Evolutionary conservation across 768 basidiomycete genomes (phyloP).

Genomic region (Hypholoma sublateritium): DNA sequence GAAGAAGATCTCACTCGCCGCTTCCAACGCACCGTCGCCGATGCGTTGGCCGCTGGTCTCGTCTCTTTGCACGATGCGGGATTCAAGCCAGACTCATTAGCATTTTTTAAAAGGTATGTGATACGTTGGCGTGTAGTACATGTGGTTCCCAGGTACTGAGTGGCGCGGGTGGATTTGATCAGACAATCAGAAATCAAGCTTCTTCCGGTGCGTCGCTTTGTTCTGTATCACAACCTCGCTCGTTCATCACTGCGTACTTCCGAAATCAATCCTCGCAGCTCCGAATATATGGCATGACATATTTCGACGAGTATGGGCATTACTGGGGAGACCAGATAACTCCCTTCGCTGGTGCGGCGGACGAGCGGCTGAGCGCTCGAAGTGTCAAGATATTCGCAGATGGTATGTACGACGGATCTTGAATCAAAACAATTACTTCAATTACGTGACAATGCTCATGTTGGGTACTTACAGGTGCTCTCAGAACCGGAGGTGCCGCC

Average conservation of each 20-base stretch:
- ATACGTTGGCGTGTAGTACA: slow-evolving; percentile 29
- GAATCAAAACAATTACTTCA: not conserved
- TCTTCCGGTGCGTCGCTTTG: slow-evolving; percentile 52
- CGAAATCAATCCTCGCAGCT: slow-evolving; percentile 38
- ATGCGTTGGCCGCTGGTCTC: slow-evolving; percentile 70
- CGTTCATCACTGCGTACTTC: not conserved
- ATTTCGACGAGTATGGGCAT: slow-evolving; percentile 59
- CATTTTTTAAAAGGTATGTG: slow-evolving; percentile 68
- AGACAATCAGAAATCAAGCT: slow-evolving; percentile 60
- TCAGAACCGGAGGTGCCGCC: slow-evolving; percentile 87
- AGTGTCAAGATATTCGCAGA: slow-evolving; percentile 81
- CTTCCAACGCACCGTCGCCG: slow-evolving; percentile 62
- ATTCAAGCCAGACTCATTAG: slow-evolving; percentile 60
- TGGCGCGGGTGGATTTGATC: not conserved
- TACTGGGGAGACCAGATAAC: slow-evolving; percentile 73
- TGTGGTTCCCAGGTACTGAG: not conserved
- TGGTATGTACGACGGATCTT: slow-evolving; percentile 34
- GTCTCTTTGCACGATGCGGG: slow-evolving; percentile 89
- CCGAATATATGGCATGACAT: slow-evolving; percentile 77
- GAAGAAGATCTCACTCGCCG: slow-evolving; percentile 58
- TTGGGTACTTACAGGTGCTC: slow-evolving; percentile 53
- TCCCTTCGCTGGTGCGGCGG: slow-evolving; percentile 53
- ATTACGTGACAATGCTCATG: not conserved
- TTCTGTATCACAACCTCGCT: not conserved
- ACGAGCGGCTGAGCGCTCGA: slow-evolving; percentile 65